Evolutionary conservation across 2,329 filamentous ascomycete species (phyloP).

Genomic region (Fusarium pilosicola): DNA sequence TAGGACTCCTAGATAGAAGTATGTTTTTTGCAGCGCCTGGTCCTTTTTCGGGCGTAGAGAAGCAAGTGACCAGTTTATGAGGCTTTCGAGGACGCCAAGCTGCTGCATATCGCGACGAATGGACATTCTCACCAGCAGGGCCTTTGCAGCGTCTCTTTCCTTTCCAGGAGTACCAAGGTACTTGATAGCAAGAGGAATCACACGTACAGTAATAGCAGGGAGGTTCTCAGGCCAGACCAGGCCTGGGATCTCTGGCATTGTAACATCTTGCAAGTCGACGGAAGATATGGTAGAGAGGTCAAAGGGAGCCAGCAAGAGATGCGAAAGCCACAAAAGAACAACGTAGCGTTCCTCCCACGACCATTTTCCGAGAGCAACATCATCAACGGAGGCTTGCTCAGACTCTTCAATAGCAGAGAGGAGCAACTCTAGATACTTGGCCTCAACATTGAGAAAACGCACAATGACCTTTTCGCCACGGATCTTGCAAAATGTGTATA

Average conservation of each 20-base stretch:
- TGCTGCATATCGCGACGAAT: constrained; percentile 89
- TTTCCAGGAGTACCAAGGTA: constrained; percentile 83
- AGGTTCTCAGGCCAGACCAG: constrained; percentile 68
- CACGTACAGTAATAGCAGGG: constrained; percentile 75
- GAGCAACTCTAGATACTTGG: constrained; percentile 83
- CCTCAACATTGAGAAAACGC: constrained; percentile 90
- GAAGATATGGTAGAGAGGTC: constrained; percentile 87
- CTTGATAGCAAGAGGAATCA: constrained; percentile 75
- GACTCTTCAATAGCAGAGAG: constrained; percentile 76
- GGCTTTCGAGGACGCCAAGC: constrained; percentile 72
- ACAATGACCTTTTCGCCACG: constrained; percentile 92
- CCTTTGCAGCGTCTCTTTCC: constrained; percentile 87
- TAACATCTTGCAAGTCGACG: constrained; percentile 59
- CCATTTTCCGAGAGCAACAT: constrained; percentile 52
- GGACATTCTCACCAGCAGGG: constrained; percentile 82
- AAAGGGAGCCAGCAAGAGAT: constrained; percentile 86
- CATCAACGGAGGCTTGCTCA: constrained; percentile 47
- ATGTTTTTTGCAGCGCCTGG: constrained; percentile 62
- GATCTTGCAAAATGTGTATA: constrained; percentile 95
- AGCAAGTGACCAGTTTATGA: constrained; percentile 77
- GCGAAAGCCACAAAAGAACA: constrained; percentile 86
- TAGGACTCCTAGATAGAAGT: constrained; percentile 81
- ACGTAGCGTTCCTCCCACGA: constrained; percentile 92
- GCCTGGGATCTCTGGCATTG: constrained; percentile 55
- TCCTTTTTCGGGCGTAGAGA: constrained; percentile 61